Evolutionary conservation across 164 flowering plant species (phyloP), one percentile per base, ranked within the genome.

Genomic region (Annona cherimola): DNA sequence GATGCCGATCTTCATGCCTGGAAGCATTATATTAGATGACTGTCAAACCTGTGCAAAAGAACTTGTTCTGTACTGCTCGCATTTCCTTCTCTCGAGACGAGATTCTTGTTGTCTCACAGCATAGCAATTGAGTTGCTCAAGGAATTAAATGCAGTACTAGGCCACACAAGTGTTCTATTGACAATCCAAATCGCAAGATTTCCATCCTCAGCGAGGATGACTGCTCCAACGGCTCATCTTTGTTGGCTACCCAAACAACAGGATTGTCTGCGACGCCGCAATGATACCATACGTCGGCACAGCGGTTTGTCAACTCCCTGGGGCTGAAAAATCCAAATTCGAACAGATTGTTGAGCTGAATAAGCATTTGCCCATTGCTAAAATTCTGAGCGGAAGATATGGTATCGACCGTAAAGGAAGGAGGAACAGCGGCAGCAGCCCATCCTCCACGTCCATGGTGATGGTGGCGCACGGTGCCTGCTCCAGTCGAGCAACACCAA

Each of bases 11-110:
- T 73, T 82, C 85, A 80, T 82, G 0, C 80, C 78, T 0, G 85
- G 83, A 14, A 82, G 67, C n/a, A 82, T 75, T 1, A 81, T 76
- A 50, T 80, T 72, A 0, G 85, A 75, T 0, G 85, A 71, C 80
- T 57, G 73, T 82, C 81, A 65, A 82, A 80, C 65, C 81, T 80
- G 54, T 80, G 81, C 85, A 83, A 82, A 12, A 72, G 8, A 42
- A 66, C 26, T 35, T 9, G 14, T 66, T 20, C 35, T 18, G 66
- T 6, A 18, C 40, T 39, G 40, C 46, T 43, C 19, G 45, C 16
- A 66, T 66, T 66, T 35, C 50, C 68, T 43, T 66, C 46, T 66
- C 41, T 66, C 45, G 43, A 16, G 16, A 42, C 68, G 18, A 66
- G 46, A 42, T 66, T 66, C 1, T 35, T 46, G 1, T 1, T 66